Evolutionary conservation across 176 grass and related monocot genomes (phyloP).

Genomic region (Ampelocalamus luodianensis): DNA sequence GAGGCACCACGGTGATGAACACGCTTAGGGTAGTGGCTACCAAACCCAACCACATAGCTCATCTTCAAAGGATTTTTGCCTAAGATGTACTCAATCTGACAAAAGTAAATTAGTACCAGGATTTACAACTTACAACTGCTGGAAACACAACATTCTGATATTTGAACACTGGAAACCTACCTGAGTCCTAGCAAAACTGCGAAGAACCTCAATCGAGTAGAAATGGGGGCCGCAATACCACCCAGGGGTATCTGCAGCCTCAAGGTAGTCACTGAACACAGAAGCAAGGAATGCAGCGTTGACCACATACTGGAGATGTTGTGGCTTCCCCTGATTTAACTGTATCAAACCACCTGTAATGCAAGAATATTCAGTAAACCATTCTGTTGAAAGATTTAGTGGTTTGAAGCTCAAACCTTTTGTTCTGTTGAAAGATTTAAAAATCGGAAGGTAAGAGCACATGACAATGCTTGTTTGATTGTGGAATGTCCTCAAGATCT

Average conservation of each 20-base stretch:
- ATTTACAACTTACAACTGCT: not conserved
- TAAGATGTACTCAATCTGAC: slow-evolving; percentile 83
- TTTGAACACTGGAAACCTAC: slow-evolving; percentile 35
- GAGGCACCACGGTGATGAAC: slow-evolving; percentile 95
- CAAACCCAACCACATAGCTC: slow-evolving; percentile 86
- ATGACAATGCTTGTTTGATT: slow-evolving; percentile 93
- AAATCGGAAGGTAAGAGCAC: slow-evolving; percentile 92
- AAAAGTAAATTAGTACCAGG: slow-evolving; percentile 29
- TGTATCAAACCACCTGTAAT: slow-evolving; percentile 85
- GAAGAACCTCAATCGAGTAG: slow-evolving; percentile 77
- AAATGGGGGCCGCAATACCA: slow-evolving; percentile 96
- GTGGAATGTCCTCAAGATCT: slow-evolving; percentile 86
- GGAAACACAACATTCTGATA: slow-evolving; percentile 6
- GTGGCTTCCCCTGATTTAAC: slow-evolving; percentile 87
- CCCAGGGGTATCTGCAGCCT: slow-evolving; percentile 88
- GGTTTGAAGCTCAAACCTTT: slow-evolving; percentile 59
- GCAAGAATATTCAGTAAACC: slow-evolving; percentile 37
- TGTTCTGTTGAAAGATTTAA: slow-evolving; percentile 85
- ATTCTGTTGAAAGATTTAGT: slow-evolving; percentile 11
- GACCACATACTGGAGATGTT: slow-evolving; percentile 82
- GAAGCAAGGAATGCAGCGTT: slow-evolving; percentile 94
- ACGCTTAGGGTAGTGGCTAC: slow-evolving; percentile 72
- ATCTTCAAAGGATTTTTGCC: slow-evolving; percentile 93
- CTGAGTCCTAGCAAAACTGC: slow-evolving; percentile 84
- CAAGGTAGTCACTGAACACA: slow-evolving; percentile 89